A percentile compares a stretch with the other conserved stretches of the same genome.
Evolutionary conservation across 192 early-diverging fungal genomes (phyloP).

Genomic region (Umbelopsis sp.): DNA sequence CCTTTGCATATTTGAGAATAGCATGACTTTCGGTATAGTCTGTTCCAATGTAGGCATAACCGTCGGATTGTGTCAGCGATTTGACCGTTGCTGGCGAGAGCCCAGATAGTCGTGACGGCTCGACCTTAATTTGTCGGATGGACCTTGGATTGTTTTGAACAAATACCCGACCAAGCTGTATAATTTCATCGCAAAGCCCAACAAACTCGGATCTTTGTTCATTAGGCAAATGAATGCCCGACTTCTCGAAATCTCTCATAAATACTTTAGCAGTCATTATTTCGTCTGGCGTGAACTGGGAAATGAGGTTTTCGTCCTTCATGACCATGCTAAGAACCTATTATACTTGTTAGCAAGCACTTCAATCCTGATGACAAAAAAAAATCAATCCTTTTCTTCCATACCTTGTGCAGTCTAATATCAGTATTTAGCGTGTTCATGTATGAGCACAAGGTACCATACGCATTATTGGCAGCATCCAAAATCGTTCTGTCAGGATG

Average conservation of each 20-base stretch:
- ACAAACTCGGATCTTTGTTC: constrained; percentile 75
- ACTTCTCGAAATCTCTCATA: constrained; percentile 91
- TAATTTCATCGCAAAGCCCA: constrained; percentile 79
- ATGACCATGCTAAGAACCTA: constrained; percentile 71
- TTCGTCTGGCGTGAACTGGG: constrained; percentile 68
- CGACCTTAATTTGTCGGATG: constrained; percentile 41
- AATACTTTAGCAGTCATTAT: constrained; percentile 79
- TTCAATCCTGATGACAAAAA: background rate
- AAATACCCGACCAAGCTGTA: constrained; percentile 75
- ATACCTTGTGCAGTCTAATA: constrained; percentile 75
- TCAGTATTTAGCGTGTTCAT: constrained; percentile 96
- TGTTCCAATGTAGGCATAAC: constrained; percentile 60
- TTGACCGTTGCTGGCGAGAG: constrained; percentile 38
- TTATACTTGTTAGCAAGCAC: background rate
- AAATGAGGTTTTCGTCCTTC: constrained; percentile 55
- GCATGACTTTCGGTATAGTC: constrained; percentile 58
- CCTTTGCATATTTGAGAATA: constrained; percentile 62
- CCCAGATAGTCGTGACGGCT: constrained; percentile 41
- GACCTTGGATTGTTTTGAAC: constrained; percentile 48
- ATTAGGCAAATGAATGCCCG: constrained; percentile 85
- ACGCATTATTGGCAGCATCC: constrained; percentile 76
- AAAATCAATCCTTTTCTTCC: background rate
- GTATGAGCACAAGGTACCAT: constrained; percentile 72
- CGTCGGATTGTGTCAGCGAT: constrained; percentile 29
- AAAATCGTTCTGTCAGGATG: constrained; percentile 78